Evolutionary conservation across 1,284 basidiomycete genomes (phyloP).

Genomic region (Fomitopsis schrenkii): DNA sequence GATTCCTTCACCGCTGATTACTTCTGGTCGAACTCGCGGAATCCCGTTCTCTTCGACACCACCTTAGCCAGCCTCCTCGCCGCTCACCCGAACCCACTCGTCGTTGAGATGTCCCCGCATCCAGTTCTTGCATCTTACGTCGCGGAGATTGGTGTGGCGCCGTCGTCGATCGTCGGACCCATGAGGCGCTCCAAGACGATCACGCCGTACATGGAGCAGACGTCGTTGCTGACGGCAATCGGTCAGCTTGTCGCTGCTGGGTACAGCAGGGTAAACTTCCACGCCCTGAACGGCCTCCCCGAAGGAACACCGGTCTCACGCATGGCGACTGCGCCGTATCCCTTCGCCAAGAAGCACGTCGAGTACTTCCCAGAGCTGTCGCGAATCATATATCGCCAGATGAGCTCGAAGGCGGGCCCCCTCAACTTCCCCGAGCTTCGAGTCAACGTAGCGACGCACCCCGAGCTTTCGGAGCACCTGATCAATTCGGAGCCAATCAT

Average conservation of each 20-base stretch:
- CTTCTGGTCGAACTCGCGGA: slow-evolving; percentile 30
- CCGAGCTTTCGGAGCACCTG: slow-evolving; percentile 34
- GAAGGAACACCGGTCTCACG: not conserved
- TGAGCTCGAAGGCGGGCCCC: slow-evolving; percentile 24
- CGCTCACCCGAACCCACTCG: slow-evolving; percentile 17
- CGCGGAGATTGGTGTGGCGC: slow-evolving; percentile 10
- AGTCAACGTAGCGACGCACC: slow-evolving; percentile 32
- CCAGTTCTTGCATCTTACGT: slow-evolving; percentile 32
- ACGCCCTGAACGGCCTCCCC: slow-evolving; percentile 2
- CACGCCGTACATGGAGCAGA: not conserved
- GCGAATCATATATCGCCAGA: slow-evolving; percentile 9
- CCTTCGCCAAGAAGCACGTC: slow-evolving; percentile 13
- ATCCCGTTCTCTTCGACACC: slow-evolving; percentile 28
- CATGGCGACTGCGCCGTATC: slow-evolving; percentile 9
- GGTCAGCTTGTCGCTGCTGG: slow-evolving; percentile 13
- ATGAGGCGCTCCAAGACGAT: not conserved
- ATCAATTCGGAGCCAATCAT: slow-evolving; percentile 38
- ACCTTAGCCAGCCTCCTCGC: slow-evolving; percentile 14
- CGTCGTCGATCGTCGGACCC: not conserved
- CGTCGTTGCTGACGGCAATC: slow-evolving; percentile 4
- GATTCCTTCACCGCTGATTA: slow-evolving; percentile 24
- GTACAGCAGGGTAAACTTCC: slow-evolving; percentile 14
- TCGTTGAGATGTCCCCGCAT: slow-evolving; percentile 32
- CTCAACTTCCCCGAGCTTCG: slow-evolving; percentile 28
- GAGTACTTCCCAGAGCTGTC: slow-evolving; percentile 6